A percentile compares a stretch with the other conserved stretches of the same genome.
Conservation (phyloP, 1,139 yeast genomes). For the Saccharomycopsis phalli region DNA sequence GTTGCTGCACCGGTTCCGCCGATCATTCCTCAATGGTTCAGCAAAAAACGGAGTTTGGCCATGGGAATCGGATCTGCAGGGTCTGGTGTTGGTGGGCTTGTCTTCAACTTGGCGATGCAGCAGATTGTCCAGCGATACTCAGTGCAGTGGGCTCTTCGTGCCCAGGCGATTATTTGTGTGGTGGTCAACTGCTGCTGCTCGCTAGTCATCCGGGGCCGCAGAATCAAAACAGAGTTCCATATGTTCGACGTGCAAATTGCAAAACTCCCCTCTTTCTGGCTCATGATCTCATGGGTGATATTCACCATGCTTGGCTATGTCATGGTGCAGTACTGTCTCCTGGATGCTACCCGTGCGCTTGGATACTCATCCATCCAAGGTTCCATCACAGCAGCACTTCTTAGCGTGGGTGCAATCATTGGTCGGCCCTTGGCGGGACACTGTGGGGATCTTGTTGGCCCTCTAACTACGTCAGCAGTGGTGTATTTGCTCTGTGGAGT, state of each 20-base stretch:
- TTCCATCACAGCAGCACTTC: slow-evolving; percentile 47
- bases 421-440: slow-evolving; percentile 57
- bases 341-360: slow-evolving; percentile 50
- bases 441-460: slow-evolving; percentile 46
- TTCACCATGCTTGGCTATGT: slow-evolving; percentile 48
- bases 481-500: slow-evolving; percentile 28
- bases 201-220: slow-evolving; percentile 39
- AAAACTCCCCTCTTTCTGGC: slow-evolving; percentile 32
- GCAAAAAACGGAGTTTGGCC: slow-evolving; percentile 42
- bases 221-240: slow-evolving; percentile 25
- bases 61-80: slow-evolving; percentile 43
- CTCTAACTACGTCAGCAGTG: slow-evolving; percentile 38
- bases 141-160: slow-evolving; percentile 58
- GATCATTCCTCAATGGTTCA: slow-evolving; percentile 49
- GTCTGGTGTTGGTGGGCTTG: slow-evolving; percentile 44
- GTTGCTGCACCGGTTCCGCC: slow-evolving; percentile 46
- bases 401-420: slow-evolving; percentile 51
- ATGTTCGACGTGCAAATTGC: slow-evolving; percentile 27
- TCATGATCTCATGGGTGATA: slow-evolving; percentile 43
- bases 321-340: slow-evolving; percentile 47
- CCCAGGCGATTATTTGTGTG: slow-evolving; percentile 38
- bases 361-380: slow-evolving; percentile 52
- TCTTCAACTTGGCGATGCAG: slow-evolving; percentile 32
- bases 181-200: slow-evolving; percentile 27
- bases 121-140: slow-evolving; percentile 34